phyloP scores from a whole-genome alignment of 176 grass and related monocot species.

The Ensete ventricosum region DNA sequence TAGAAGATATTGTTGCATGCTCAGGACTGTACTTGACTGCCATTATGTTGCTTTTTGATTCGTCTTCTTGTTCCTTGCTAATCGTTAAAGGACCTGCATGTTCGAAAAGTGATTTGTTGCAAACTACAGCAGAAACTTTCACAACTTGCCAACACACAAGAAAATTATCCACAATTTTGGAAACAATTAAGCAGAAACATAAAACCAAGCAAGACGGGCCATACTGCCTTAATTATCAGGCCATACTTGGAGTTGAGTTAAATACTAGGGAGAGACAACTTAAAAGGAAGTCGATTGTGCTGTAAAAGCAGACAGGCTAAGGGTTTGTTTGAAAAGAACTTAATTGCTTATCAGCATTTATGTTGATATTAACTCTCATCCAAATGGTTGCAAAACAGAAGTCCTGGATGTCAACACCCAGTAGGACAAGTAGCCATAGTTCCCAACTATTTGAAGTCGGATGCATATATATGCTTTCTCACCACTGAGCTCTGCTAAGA shows the following conservation, averaged over 20 bases:
- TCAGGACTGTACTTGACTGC: conserved; percentile 30
- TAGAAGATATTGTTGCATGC: conserved; percentile 16
- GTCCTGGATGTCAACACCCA: too few species aligned
- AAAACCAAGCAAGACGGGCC: not conserved
- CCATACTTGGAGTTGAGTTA: not conserved
- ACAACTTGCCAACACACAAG: not conserved
- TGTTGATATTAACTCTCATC: too few species aligned
- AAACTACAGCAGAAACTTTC: not conserved
- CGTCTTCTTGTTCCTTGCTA: conserved; percentile 22
- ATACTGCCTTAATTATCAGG: not conserved
- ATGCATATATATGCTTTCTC: too few species aligned
- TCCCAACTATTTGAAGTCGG: too few species aligned
- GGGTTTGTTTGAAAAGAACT: not conserved
- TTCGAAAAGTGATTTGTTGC: not conserved
- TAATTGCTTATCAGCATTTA: too few species aligned
- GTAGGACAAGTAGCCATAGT: too few species aligned
- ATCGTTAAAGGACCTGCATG: not conserved
- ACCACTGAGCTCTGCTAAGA: too few species aligned
- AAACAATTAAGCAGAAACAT: not conserved
- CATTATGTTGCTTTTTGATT: conserved; percentile 20
- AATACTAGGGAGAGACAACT: too few species aligned
- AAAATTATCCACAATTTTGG: not conserved
- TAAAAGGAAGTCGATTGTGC: too few species aligned
- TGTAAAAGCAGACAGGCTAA: not conserved
- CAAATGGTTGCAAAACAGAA: too few species aligned